Conservation (phyloP, 306 rosid genomes). For the Biancaea sappan region DNA sequence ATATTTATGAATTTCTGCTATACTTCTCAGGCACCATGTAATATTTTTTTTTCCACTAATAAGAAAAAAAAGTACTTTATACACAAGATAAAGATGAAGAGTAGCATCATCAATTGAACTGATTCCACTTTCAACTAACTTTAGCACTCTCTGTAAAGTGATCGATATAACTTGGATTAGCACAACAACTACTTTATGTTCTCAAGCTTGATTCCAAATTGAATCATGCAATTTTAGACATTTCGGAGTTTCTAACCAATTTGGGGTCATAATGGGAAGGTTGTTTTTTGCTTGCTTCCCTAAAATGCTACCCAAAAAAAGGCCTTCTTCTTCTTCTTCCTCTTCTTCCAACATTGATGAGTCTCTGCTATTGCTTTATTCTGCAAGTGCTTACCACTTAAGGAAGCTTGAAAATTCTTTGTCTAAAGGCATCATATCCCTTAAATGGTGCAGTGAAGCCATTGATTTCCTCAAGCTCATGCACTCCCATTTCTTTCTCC, state of each 20-base stretch:
- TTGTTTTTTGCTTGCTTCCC: background rate
- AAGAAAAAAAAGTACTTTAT: background rate
- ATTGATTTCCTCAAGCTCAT: conserved; percentile 5
- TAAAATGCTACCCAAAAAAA: background rate
- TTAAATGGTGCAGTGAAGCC: conserved; percentile 26
- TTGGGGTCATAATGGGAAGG: background rate
- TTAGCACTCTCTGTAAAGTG: background rate
- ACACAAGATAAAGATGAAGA: background rate
- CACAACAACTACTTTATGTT: background rate
- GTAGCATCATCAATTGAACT: background rate
- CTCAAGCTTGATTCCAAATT: background rate
- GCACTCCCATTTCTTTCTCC: background rate
- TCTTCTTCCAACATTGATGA: background rate
- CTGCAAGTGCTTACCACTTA: background rate
- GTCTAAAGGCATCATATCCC: conserved; percentile 1
- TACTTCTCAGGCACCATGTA: background rate
- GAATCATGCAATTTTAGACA: background rate
- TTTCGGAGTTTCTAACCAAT: no score
- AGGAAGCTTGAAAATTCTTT: background rate
- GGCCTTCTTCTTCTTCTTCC: background rate
- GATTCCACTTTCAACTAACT: background rate
- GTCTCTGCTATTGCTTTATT: background rate
- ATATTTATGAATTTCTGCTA: background rate
- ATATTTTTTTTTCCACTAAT: background rate
- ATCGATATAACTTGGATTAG: background rate